Conservation (phyloP, 805 yeast species). For the Spathaspora sp. region DNA sequence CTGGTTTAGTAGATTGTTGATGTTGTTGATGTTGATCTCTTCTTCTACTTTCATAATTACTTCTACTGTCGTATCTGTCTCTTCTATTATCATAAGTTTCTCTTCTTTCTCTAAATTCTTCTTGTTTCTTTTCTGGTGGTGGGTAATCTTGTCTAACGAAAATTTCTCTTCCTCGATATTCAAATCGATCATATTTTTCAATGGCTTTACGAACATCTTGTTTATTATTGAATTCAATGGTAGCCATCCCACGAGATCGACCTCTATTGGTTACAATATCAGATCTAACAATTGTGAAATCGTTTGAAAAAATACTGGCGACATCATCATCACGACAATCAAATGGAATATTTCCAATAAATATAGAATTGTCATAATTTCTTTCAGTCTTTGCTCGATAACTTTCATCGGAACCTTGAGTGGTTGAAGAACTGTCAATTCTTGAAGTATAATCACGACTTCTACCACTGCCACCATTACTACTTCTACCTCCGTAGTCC, state of each 20-base stretch:
- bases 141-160: constrained; percentile 91
- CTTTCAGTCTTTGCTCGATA: constrained; percentile 40
- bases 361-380: constrained; percentile 65
- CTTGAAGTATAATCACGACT: constrained; percentile 18
- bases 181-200: constrained; percentile 59
- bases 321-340: constrained; percentile 57
- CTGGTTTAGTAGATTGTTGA: constrained; percentile 25
- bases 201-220: constrained; percentile 74
- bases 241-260: constrained; percentile 85
- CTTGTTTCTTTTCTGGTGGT: constrained; percentile 56
- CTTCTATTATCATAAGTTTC: constrained; percentile 10
- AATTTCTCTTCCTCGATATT: constrained; percentile 69
- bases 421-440: constrained; percentile 16
- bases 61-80: constrained; percentile 8
- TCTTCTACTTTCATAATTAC: constrained; percentile 12
- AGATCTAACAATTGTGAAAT: constrained; percentile 62
- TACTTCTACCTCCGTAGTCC: constrained; percentile 10
- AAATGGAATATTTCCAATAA: constrained; percentile 72
- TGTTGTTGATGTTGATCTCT: constrained; percentile 7
- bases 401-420: constrained; percentile 18
- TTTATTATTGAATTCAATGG: constrained; percentile 72
- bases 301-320: constrained; percentile 52
- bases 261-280: constrained; percentile 79
- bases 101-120: constrained; percentile 14
- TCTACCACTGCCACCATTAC: constrained; percentile 13